Base-by-base conservation (phyloP, 192 early-diverging fungal genomes). In the Radiomyces spectabilis region DNA sequence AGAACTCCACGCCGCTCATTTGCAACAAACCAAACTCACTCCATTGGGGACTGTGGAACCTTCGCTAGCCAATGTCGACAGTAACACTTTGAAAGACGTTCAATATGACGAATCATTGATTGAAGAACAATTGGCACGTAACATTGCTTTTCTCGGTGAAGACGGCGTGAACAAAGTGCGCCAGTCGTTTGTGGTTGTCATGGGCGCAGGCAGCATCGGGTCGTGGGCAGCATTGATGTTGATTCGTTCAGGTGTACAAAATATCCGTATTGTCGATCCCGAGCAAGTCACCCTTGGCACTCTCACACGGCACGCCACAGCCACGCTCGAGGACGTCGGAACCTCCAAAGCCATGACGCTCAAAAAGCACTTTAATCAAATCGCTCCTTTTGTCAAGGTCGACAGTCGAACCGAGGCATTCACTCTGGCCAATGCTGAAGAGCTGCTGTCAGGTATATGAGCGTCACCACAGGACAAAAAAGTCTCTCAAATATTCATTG, bases 171-270 rank as follows among this genome's bases (percentile, higher is more conserved):
- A 71, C 0, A 72, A 81, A 41, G 56, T 96, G 16, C 85, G 89
- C 12, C 56, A 73, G 15, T 78, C 92, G 4, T 88, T 86, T 66
- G 91, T 98, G 2, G 71, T 98, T 39, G 88, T 98, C 16, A 91
- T 98, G 8, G 95, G 95, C 24, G 78, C 86, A 3, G 95, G 95
- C 8, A 93, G 94, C 0, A 91, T 98, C 5, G 95, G 93, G 35
- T 85, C 84, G 15, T 84, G 84, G 80, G 81, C 91, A 10, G 89
- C 94, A 2, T 75, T 89, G 40, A 93, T 98, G 93, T 75, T 98
- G 25, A 55, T 89, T 38, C 78, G 95, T 39, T 87, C 89, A 15
- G 95, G 95, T 19, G 85, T 95, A 1, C 85, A 86, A 53, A 75
- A 79, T 31, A 70, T 98, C 22, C 81, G 94, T 25, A 56, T 98